Evolutionary conservation across 2,329 filamentous ascomycete genomes (phyloP).

Genomic region (Paraconiothyrium brasiliense): DNA sequence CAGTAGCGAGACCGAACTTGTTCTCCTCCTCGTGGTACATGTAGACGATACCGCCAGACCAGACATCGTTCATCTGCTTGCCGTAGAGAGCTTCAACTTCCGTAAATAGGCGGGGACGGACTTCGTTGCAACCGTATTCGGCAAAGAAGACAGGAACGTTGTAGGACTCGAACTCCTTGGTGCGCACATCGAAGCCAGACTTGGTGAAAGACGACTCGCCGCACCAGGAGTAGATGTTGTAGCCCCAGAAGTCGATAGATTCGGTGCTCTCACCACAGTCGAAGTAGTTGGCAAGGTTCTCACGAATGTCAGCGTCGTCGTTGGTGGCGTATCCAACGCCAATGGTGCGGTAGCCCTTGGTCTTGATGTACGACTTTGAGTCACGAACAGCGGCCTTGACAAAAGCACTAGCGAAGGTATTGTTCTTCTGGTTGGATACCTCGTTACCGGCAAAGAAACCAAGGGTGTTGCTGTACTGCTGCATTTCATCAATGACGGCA

Average conservation of each 20-base stretch:
- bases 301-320: constrained; percentile 85
- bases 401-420: constrained; percentile 89
- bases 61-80: constrained; percentile 81
- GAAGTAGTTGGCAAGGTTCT: constrained; percentile 88
- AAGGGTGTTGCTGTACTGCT: constrained; percentile 87
- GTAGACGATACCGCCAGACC: constrained; percentile 97
- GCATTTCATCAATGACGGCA: constrained; percentile 80
- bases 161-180: constrained; percentile 87
- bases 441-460: constrained; percentile 99
- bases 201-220: constrained; percentile 78
- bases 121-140: constrained; percentile 94
- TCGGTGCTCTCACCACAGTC: constrained; percentile 76
- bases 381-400: constrained; percentile 98
- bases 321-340: constrained; percentile 97
- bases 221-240: constrained; percentile 99
- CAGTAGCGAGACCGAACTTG: constrained; percentile 81
- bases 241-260: constrained; percentile 97
- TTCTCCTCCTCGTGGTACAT: constrained; percentile 96
- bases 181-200: constrained; percentile 85
- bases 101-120: constrained; percentile 77
- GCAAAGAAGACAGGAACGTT: constrained; percentile 97
- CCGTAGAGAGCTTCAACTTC: constrained; percentile 87
- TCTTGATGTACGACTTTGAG: constrained; percentile 91
- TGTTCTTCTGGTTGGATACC: constrained; percentile 87
- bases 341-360: constrained; percentile 77